Evolutionary conservation across 495 filamentous ascomycete genomes (phyloP), one percentile per base, ranked within the genome.

Genomic region (Hypoxylon trugodes): DNA sequence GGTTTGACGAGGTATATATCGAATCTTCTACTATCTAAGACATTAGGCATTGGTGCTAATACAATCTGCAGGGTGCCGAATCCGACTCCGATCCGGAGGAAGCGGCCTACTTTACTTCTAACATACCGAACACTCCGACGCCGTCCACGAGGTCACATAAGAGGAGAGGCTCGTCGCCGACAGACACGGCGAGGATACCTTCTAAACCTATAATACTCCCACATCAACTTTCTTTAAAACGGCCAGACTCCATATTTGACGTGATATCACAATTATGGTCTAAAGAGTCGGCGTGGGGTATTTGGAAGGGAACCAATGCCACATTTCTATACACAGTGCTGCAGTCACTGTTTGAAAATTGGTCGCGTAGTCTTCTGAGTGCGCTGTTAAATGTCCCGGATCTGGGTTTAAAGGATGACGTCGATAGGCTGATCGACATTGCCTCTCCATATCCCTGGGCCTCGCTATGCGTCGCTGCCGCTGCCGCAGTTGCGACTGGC

Each of bases 221-320:
- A n/a, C 81, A 93, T 74, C 84, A 87, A 19, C 82, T 96, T 25
- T 74, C 75, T 9, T 79, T 96, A 28, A 86, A 86, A 41, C 86
- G 84, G 46, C 81, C 89, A 4, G 84, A 88, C 69, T 91, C 91
- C 2, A 77, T 96, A 51, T 81, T 90, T 53, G 89, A 92, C 48
- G 90, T 91, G 3, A 83, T 97, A 53, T 87, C 86, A 5, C 87
- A 92, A 71, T 77, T 97, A 8, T 98, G 93, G 93, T 77, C 83
- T n/a, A 92, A 89, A 62, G 95, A 96, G 72, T 90, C 91, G 6
- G 88, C 89, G 6, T 92, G 90, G 81, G 96, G 95, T 4, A 87
- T 96, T 0, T 98, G 93, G 93, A 97, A 97, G 77, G 92, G 89
- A 21, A 87, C 91, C 26, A 96, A 96, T 69, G 82, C 89, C n/a